Base-by-base conservation (phyloP, 441 rosid species). In the Syzygium malaccense region DNA sequence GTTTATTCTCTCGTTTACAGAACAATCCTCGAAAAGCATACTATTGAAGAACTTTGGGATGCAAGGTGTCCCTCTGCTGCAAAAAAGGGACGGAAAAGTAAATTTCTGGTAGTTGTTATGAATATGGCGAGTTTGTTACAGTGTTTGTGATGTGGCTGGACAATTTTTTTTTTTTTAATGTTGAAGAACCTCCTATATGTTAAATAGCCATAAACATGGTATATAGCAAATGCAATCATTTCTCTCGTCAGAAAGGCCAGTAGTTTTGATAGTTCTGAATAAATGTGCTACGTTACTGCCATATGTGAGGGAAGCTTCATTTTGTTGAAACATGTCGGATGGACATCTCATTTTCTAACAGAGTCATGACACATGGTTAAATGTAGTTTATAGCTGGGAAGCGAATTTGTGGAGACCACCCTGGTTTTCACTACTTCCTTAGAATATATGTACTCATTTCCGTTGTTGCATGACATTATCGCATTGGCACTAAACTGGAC, bases 21-120 rank as follows among this genome's bases (percentile, higher is more conserved):
- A 94, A 94, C 92, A 97, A 97, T 91, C 99, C 99, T 68, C 93
- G 98, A 87, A 97, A 97, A 89, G 97, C 98, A 30, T 97, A 97
- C 92, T 96, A 95, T 88, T 95, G 94, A 94, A 75, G 51, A 75
- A 37, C n/a, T 23, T 75, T 41, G 83, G 83, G 83, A 75, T 75
- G 51, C 4, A 75, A 45, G 66, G 51, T 75, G 83, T 23, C 51
- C n/a, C 51, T 41, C 51, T 41, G 83, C 51, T 37, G 83, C n/a
- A 75, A 51, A 23, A 41, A 37, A 37, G 83, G 83, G 83, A 75
- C 1, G 51, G 51, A 41, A 75, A 75, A 75, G 51, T 75, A 75
- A 37, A 37, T 75, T 75, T 75, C 51, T 41, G 26, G n/a, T 75
- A 12, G 51, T 71, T 71, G 51, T 37, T 37, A 75, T 7, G 83